Evolutionary conservation across 805 yeast genomes (phyloP), one percentile per base, ranked within the genome.

Genomic region (Grigorovia transvaalensis): DNA sequence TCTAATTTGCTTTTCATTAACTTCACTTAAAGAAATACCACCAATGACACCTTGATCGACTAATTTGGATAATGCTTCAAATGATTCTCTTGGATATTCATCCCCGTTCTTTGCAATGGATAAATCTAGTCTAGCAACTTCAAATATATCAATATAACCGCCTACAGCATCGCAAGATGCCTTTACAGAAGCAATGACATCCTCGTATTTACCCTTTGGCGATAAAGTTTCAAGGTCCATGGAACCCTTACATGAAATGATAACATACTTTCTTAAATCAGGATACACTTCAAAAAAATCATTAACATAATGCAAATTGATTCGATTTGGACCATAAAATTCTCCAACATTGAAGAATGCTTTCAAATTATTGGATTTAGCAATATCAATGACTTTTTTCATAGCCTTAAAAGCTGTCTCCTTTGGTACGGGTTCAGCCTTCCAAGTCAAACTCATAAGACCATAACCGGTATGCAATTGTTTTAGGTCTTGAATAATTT

Each of bases 361-460:
- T 71, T 55, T 81, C 11, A 47, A 45, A 17, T 55, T 55, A 9
- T 49, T 47, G 2, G 43, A 47, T 73, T 54, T 65, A 60, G 67
- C 73, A 9, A 60, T 42, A 30, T 73, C 71, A 33, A 79, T 64
- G 29, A 84, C 82, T 40, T 72, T 69, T 52, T 78, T 74, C 63
- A 88, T 71, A 2, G 78, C 68, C 11, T 69, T 77, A 53, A 80
- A 71, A 2, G 85, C 81, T 50, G 73, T 71, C 18, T 75, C 80
- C 49, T 74, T 65, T 8, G 84, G 75, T 38, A 76, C 66, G 38
- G 87, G 88, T 0, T 59, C 64, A 0, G 82, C 77, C 43, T 75
- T 74, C 87, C 86, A 80, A 1, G 96, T 85, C 64, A 86, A 73
- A 51, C 84, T 78, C 96, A 89, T 87, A 56, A 88, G 74, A 46